phyloP scores from a whole-genome alignment of 306 rosid genomes.

The Acacia acuminata region DNA sequence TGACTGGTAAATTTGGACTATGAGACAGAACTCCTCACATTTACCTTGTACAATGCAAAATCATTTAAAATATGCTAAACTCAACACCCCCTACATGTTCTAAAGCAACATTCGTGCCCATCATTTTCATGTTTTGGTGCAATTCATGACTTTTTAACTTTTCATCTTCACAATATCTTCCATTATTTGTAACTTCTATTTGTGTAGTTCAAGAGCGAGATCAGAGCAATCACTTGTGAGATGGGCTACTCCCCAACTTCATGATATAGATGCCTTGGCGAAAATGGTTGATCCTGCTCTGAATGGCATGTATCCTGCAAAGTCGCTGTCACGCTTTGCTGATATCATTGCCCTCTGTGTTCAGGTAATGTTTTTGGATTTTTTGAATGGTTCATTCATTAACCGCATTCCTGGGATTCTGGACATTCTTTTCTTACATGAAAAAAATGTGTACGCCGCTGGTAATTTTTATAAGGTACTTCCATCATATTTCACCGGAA shows the following conservation, averaged over 20 bases:
- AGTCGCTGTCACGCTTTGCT: slow-evolving; percentile 94
- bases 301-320: slow-evolving; percentile 96
- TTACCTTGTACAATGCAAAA: too few relatives aligned
- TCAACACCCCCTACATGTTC: neutral
- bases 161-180: slow-evolving; percentile 9
- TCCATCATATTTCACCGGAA: too few relatives aligned
- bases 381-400: slow-evolving; percentile 5
- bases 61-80: too few relatives aligned
- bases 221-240: slow-evolving; percentile 95
- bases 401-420: neutral
- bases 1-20: slow-evolving; percentile 59
- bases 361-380: slow-evolving; percentile 60
- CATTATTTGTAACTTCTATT: slow-evolving; percentile 16
- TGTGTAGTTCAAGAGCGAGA: slow-evolving; percentile 75
- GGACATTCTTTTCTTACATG: neutral
- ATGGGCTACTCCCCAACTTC: slow-evolving; percentile 99
- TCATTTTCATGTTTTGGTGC: neutral
- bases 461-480: too few relatives aligned
- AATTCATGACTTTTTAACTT: slow-evolving; percentile 11
- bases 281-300: slow-evolving; percentile 96
- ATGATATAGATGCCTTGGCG: slow-evolving; percentile 91
- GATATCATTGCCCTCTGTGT: slow-evolving; percentile 93
- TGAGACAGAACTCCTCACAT: too few relatives aligned
- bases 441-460: neutral
- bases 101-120: slow-evolving; percentile 14